Conservation (phyloP, 163 green algal species). For the Prototheca cutis region DNA sequence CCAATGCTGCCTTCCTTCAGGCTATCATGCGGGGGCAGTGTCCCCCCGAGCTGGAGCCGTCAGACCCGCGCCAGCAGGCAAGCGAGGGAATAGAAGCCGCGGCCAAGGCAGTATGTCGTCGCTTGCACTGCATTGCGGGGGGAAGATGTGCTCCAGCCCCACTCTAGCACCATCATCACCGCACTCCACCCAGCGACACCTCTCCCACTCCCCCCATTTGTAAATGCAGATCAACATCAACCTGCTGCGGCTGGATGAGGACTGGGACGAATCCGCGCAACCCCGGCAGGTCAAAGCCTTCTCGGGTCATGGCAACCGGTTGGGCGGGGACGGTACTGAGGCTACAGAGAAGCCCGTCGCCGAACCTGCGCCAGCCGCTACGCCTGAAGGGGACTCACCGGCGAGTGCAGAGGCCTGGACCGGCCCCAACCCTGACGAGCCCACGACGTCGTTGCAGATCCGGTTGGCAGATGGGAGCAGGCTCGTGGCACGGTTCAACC, state of each 20-base stretch:
- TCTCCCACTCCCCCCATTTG: too few relatives aligned
- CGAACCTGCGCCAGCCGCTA: not conserved
- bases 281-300: conserved; percentile 55
- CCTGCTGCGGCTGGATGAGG: conserved; percentile 43
- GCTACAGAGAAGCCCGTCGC: not conserved
- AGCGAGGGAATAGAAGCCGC: too few relatives aligned
- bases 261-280: conserved; percentile 27
- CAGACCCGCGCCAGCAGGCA: conserved; percentile 9
- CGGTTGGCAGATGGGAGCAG: conserved; percentile 65
- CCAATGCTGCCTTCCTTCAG: conserved; percentile 57
- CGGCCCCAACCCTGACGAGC: conserved; percentile 56
- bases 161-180: too few relatives aligned
- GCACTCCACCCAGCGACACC: too few relatives aligned
- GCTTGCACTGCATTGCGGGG: too few relatives aligned
- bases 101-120: too few relatives aligned
- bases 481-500: conserved; percentile 76
- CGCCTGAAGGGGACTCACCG: not conserved
- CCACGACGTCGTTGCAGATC: conserved; percentile 75
- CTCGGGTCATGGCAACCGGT: conserved; percentile 39
- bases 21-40: conserved; percentile 49
- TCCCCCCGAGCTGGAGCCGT: conserved; percentile 54
- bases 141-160: too few relatives aligned
- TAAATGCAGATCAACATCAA: conserved; percentile 36
- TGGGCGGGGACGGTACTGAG: conserved; percentile 26
- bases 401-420: conserved; percentile 26